Evolutionary conservation across 805 yeast genomes (phyloP).

Genomic region (Starmerella geochares): DNA sequence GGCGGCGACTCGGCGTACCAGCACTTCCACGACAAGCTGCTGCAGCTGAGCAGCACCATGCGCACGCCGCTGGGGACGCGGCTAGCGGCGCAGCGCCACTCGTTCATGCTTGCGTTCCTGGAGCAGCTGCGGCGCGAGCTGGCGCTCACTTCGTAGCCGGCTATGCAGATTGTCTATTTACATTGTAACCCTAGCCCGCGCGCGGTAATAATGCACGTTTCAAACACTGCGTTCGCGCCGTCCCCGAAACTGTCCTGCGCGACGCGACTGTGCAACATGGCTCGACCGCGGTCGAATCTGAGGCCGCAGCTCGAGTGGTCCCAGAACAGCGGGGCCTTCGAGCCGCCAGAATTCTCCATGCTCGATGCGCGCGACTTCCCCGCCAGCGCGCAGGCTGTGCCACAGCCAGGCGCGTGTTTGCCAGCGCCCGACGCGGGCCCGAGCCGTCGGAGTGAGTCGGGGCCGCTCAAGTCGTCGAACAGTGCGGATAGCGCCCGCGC

Average conservation of each 20-base stretch:
- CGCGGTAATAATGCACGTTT: too few relatives aligned
- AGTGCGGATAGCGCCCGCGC: too few relatives aligned
- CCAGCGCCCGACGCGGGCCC: not conserved
- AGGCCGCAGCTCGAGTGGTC: conserved; percentile 7
- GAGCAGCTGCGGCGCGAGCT: conserved; percentile 5
- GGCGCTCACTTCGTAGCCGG: not conserved
- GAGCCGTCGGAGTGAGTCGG: too few relatives aligned
- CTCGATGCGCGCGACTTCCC: not conserved
- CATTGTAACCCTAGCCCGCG: not conserved
- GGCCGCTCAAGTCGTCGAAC: not conserved
- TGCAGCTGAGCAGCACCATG: conserved; percentile 27
- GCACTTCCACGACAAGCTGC: conserved; percentile 32
- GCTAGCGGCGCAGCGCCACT: conserved; percentile 19
- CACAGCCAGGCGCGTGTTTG: not conserved
- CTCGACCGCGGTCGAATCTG: conserved; percentile 9
- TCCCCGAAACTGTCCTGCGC: too few relatives aligned
- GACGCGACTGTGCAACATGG: too few relatives aligned
- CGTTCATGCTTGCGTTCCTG: conserved; percentile 7
- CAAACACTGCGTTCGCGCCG: too few relatives aligned
- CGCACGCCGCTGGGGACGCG: conserved; percentile 26
- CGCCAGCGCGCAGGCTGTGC: not conserved
- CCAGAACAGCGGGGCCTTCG: not conserved
- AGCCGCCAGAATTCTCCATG: conserved; percentile 2
- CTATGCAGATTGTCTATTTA: not conserved
- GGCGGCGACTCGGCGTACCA: conserved; percentile 23